A percentile compares a stretch with the other conserved stretches of the same genome.
Conservation (phyloP, 2,329 filamentous ascomycete species). For the Coniella lustricola region DNA sequence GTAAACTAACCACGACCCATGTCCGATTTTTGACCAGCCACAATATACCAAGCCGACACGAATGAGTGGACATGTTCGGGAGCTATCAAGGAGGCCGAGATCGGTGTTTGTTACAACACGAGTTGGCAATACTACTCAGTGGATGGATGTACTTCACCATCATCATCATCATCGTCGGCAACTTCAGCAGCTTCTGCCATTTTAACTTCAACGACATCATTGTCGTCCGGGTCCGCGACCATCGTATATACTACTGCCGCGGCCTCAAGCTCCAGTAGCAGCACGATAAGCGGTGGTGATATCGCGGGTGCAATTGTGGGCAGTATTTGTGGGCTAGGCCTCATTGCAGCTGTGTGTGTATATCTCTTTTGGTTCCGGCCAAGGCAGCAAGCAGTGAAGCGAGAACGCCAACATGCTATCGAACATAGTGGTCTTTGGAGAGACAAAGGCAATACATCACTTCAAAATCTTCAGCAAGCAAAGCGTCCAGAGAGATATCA, state of each 20-base stretch:
- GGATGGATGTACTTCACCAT: not conserved
- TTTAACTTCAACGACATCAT: too few relatives aligned
- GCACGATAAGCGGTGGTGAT: not conserved
- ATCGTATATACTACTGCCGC: too few relatives aligned
- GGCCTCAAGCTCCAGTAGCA: too few relatives aligned
- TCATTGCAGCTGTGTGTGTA: not conserved
- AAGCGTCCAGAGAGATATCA: too few relatives aligned
- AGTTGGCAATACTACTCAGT: constrained; percentile 6
- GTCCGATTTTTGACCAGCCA: not conserved
- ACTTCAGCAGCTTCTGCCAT: not conserved
- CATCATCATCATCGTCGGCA: not conserved
- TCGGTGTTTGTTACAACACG: constrained; percentile 8
- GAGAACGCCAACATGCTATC: not conserved
- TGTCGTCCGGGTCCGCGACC: too few relatives aligned
- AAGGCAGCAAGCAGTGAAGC: not conserved
- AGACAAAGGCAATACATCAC: too few relatives aligned
- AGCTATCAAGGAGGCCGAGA: not conserved
- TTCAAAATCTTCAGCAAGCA: too few relatives aligned
- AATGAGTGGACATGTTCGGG: constrained; percentile 1
- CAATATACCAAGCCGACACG: constrained; percentile 2
- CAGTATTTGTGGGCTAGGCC: not conserved
- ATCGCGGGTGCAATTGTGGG: not conserved
- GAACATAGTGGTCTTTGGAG: not conserved
- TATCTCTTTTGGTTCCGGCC: not conserved
- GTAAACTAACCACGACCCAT: not conserved